Evolutionary conservation across 176 grass and related monocot species (phyloP).

Genomic region (Poa annua): DNA sequence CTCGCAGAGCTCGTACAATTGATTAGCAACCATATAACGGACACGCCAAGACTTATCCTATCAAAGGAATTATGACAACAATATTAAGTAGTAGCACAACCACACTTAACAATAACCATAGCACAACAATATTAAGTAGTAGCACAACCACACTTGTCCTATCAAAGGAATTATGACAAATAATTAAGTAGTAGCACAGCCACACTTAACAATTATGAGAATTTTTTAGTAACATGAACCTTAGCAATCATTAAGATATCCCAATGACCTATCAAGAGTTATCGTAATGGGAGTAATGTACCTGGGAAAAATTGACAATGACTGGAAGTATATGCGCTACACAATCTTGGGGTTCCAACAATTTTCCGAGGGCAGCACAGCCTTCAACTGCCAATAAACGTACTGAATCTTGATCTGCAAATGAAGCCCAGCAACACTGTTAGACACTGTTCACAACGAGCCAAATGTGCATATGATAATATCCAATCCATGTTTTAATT

Average conservation of each 20-base stretch:
- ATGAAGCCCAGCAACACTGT: neutral
- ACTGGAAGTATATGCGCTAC: conserved; percentile 85
- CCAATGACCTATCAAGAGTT: neutral
- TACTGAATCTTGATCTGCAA: conserved; percentile 96
- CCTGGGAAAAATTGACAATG: conserved; percentile 94
- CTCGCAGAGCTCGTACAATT: conserved; percentile 92
- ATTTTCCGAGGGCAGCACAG: conserved; percentile 89
- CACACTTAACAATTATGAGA: neutral
- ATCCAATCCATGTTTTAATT: neutral
- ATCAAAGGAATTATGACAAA: conserved; percentile 19
- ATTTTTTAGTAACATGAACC: conserved; percentile 24
- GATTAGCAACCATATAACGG: conserved; percentile 97
- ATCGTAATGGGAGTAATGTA: conserved; percentile 22
- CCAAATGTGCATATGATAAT: neutral
- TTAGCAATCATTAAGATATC: neutral
- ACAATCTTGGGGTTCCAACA: conserved; percentile 94
- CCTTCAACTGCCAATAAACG: conserved; percentile 92
- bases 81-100: neutral
- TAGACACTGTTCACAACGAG: neutral
- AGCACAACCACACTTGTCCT: conserved; percentile 67
- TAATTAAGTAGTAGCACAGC: conserved; percentile 8
- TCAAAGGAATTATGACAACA: conserved; percentile 4
- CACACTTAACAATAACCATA: too few relatives aligned
- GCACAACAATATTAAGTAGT: too few relatives aligned
- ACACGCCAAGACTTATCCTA: conserved; percentile 99